Evolutionary conservation across 352 stramenopile genomes (phyloP).

Genomic region (Phytophthora melonis): DNA sequence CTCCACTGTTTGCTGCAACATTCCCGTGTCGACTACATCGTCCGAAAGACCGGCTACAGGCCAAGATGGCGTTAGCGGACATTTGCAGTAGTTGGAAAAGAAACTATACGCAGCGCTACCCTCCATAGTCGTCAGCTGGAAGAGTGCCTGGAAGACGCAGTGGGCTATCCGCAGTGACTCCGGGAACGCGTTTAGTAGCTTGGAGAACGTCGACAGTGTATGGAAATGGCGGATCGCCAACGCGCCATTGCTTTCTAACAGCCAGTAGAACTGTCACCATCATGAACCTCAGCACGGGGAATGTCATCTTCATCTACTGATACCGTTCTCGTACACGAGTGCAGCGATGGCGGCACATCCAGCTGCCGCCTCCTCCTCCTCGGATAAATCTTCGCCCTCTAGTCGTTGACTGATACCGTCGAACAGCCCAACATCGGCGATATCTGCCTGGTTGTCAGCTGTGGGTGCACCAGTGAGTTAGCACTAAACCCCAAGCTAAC

Average conservation of each 20-base stretch:
- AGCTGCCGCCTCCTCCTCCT: slow-evolving; percentile 36
- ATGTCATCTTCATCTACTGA: not conserved
- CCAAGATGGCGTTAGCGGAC: not conserved
- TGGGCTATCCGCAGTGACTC: slow-evolving; percentile 32
- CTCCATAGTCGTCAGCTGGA: slow-evolving; percentile 54
- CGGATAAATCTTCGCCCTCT: slow-evolving; percentile 10
- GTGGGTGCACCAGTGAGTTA: not conserved
- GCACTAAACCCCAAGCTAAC: not conserved
- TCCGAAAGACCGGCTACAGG: slow-evolving; percentile 26
- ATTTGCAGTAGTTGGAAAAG: not conserved
- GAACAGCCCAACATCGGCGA: slow-evolving; percentile 45
- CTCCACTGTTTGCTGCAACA: slow-evolving; percentile 48
- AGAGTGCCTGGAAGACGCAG: slow-evolving; percentile 48
- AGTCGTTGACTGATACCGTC: slow-evolving; percentile 40
- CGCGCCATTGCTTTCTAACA: slow-evolving; percentile 35
- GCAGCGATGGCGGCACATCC: slow-evolving; percentile 44
- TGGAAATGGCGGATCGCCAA: slow-evolving; percentile 39
- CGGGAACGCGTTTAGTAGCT: slow-evolving; percentile 33
- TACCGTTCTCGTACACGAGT: slow-evolving; percentile 62
- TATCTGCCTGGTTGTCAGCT: slow-evolving; percentile 70
- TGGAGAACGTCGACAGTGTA: slow-evolving; percentile 36
- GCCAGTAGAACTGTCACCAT: not conserved
- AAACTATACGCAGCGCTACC: slow-evolving; percentile 26
- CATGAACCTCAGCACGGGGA: not conserved
- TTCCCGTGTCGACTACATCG: slow-evolving; percentile 37